phyloP scores from a whole-genome alignment of 306 rosid genomes.

The Dicorynia guianensis region DNA sequence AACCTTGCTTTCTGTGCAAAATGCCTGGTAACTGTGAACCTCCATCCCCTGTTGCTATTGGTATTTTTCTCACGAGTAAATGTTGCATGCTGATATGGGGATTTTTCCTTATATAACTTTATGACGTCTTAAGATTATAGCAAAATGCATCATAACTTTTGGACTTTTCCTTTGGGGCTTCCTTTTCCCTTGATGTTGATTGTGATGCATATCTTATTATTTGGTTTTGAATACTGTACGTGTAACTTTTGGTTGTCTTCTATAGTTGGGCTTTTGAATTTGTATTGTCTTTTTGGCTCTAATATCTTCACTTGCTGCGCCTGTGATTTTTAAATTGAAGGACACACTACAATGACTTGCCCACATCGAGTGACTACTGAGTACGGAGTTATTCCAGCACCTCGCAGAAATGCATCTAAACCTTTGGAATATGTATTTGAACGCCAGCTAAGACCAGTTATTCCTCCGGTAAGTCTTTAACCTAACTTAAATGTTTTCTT shows the following conservation, averaged over 20 bases:
- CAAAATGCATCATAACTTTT: neutral
- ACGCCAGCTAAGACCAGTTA: slow-evolving; percentile 72
- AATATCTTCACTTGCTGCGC: slow-evolving; percentile 1
- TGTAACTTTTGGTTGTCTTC: neutral
- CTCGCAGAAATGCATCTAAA: slow-evolving; percentile 63
- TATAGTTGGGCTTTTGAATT: neutral
- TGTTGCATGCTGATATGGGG: neutral
- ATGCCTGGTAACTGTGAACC: slow-evolving; percentile 67
- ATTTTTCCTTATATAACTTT: neutral
- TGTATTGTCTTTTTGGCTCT: neutral
- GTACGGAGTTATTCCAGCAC: slow-evolving; percentile 85
- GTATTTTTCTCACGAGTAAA: neutral
- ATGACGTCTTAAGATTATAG: neutral
- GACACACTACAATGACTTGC: slow-evolving; percentile 91
- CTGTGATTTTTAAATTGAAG: slow-evolving; percentile 58
- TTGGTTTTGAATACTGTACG: too few relatives aligned
- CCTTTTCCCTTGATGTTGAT: neutral
- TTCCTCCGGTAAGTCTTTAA: slow-evolving; percentile 73
- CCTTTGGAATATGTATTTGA: slow-evolving; percentile 79
- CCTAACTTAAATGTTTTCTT: neutral
- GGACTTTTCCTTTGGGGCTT: neutral
- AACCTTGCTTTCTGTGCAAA: slow-evolving; percentile 97
- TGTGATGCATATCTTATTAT: too few relatives aligned
- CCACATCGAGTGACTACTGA: slow-evolving; percentile 87
- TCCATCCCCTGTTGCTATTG: neutral